Evolutionary conservation across 371 early-diverging fungal species (phyloP), one percentile per base, ranked within the genome.

Genomic region (Mucor piriformis): DNA sequence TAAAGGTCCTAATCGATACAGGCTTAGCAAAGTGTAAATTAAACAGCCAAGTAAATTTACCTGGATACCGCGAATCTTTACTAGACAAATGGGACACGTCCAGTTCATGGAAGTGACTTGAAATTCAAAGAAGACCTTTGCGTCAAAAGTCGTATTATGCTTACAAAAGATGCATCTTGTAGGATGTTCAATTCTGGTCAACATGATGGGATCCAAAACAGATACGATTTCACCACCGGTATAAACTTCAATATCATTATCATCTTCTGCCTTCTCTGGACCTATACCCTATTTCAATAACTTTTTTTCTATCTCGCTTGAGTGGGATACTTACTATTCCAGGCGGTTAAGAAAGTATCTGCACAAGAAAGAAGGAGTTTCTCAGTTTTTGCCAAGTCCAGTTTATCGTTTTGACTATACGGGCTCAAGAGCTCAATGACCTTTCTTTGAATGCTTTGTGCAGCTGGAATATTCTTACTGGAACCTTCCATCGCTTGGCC

Each of bases 101-200:
- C 72, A 71, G 11, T 52, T 15, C 61, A 61, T 57, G 0, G 57
- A 61, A 15, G 12, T 61, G 20, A 57, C 35, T 48, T 64, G 52
- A 46, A 64, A 49, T 24, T 47, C 43, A 43, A 64, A 69, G 40
- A 69, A 69, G 24, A 50, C 46, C 8, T 33, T 8, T 0, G 64
- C 69, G 40, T 74, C 81, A 66, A 80, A 80, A 21, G 72, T 68
- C 3, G 76, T 60, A 20, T 49, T 50, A 61, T 80, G 81, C 2
- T 42, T 61, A 54, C 81, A 80, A 48, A 75, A 72, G 12, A 73
- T 64, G 6, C 77, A 68, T 47, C 76, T 44, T 1, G 70, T 58
- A 38, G 81, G 81, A 55, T 75, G 68, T 25, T 72, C 52, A 25
- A 77, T 71, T 2, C 56, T 63, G 3, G 56, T 52, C 5, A 80